A percentile compares a stretch with the other conserved stretches of the same genome.
Conservation (phyloP, 1,284 basidiomycete species). For the Trichosporon sp. region DNA sequence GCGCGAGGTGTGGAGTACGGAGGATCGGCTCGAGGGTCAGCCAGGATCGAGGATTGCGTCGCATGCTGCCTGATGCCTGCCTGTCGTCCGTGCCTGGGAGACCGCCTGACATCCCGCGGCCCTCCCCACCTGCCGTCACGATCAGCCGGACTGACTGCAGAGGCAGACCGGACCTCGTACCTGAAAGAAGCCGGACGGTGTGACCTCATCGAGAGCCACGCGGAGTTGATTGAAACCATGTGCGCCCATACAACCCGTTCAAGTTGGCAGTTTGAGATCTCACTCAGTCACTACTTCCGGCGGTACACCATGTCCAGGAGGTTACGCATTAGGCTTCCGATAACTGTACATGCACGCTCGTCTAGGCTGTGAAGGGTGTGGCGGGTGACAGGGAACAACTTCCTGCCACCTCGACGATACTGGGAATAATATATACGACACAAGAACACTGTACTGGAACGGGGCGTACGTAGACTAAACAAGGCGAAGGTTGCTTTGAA, state of each 20-base stretch:
- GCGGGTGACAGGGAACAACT: neutral
- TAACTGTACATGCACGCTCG: conserved; percentile 8
- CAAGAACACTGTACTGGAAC: neutral
- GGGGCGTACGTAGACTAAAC: neutral
- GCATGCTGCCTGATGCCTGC: neutral
- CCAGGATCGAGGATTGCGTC: neutral
- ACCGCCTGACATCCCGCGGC: neutral
- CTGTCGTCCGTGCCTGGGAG: neutral
- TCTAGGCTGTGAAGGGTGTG: neutral
- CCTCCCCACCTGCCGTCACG: neutral
- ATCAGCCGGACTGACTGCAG: no score
- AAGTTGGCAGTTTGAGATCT: neutral
- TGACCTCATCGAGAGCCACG: neutral
- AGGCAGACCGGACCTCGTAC: conserved; percentile 1
- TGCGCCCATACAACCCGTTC: neutral
- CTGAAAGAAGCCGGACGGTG: neutral
- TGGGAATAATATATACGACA: neutral
- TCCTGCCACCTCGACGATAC: neutral
- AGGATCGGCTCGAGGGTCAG: neutral
- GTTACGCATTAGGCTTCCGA: no score
- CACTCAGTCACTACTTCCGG: neutral
- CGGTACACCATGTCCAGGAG: no score
- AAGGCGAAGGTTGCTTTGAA: neutral
- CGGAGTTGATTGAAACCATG: conserved; percentile 9
- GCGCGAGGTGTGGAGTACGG: no score